These are phyloP conservation scores for Scleroderma bovista DNA, from an alignment of 768 basidiomycete genomes.

Conservation along the genomic window DNA sequence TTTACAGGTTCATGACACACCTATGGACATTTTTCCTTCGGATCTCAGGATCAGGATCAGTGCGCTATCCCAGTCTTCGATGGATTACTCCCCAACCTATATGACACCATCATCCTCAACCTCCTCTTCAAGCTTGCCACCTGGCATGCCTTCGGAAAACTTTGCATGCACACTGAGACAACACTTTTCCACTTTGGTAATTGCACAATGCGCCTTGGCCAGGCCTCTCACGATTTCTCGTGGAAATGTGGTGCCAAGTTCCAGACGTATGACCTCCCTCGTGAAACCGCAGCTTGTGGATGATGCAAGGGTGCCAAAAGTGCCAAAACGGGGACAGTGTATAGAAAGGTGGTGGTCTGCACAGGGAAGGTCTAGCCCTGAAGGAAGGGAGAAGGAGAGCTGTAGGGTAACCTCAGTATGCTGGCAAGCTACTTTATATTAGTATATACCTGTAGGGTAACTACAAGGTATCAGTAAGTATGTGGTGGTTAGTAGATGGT, in stretches of 20 bases:
- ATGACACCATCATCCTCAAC: conserved; percentile 10
- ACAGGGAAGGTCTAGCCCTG: no score
- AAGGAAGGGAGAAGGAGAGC: no score
- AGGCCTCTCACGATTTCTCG: conserved; percentile 15
- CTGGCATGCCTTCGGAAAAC: conserved; percentile 17
- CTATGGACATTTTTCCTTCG: no score
- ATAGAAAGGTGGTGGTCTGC: no score
- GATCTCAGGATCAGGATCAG: not conserved
- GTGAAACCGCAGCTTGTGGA: conserved; percentile 4
- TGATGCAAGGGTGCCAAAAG: not conserved
- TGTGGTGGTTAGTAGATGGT: no score
- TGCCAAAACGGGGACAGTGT: not conserved
- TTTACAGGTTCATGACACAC: conserved; percentile 19
- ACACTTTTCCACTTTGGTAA: conserved; percentile 7
- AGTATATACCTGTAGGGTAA: no score
- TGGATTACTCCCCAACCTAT: conserved; percentile 6
- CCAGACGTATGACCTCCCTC: conserved; percentile 13
- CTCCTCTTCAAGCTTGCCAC: conserved; percentile 11
- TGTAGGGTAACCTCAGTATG: no score
- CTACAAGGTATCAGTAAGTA: no score
- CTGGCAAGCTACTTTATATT: no score
- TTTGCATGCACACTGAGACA: conserved; percentile 12
- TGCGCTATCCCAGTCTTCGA: conserved; percentile 11
- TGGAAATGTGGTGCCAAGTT: conserved; percentile 16
- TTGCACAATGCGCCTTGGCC: conserved; percentile 10